Conservation (phyloP, 805 yeast genomes). For the Yamadazyma insecticola region DNA sequence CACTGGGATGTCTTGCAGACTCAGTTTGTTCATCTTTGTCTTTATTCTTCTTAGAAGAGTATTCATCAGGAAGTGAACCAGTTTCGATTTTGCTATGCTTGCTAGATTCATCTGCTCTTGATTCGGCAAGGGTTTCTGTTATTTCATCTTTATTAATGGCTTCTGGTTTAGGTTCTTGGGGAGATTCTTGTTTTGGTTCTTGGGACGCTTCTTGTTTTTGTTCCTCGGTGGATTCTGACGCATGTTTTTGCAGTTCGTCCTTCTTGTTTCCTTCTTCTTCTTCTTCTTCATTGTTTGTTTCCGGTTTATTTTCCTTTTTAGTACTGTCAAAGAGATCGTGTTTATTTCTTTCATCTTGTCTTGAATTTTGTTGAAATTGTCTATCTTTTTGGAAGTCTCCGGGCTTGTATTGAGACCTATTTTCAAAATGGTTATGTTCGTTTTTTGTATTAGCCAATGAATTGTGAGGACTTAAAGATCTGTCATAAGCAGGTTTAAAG, state of each 20-base stretch:
- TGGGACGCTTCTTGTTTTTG: constrained; percentile 1
- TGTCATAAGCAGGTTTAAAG: too few relatives aligned
- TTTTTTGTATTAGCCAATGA: too few relatives aligned
- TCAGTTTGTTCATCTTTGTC: too few relatives aligned
- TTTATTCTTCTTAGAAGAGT: too few relatives aligned
- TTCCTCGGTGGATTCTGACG: neutral
- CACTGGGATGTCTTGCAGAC: too few relatives aligned
- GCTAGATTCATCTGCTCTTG: neutral
- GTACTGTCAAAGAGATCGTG: neutral
- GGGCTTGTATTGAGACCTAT: too few relatives aligned
- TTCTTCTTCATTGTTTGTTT: constrained; percentile 1
- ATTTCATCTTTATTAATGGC: constrained; percentile 1
- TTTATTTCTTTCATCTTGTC: neutral
- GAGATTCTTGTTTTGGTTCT: neutral
- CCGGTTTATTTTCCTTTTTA: neutral
- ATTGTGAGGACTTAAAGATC: too few relatives aligned
- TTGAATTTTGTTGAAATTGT: neutral
- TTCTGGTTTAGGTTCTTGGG: neutral
- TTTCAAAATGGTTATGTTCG: too few relatives aligned
- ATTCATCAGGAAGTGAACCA: too few relatives aligned
- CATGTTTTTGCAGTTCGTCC: constrained; percentile 1
- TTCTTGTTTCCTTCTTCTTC: neutral
- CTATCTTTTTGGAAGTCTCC: neutral
- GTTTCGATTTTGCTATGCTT: too few relatives aligned
- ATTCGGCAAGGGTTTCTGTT: neutral